Evolutionary conservation across 2,329 filamentous ascomycete genomes (phyloP), one percentile per base, ranked within the genome.

Genomic region (Alternaria sp.): DNA sequence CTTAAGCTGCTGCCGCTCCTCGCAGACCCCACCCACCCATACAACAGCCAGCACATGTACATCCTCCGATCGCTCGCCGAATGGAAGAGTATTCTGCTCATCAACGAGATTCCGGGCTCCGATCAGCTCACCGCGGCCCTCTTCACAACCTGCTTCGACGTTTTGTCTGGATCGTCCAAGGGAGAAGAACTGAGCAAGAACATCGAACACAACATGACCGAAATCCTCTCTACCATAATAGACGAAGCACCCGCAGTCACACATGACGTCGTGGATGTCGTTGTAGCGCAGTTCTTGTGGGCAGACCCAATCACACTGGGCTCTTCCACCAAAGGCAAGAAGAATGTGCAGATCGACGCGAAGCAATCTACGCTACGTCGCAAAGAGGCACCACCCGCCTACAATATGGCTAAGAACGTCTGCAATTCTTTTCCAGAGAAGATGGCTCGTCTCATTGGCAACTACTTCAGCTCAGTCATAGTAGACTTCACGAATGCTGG

Each of bases 381-480:
- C 54, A 96, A 96, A 74, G 91, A 95, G 64, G 91, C 96, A 57
- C 94, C 95, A 1, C 88, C 93, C 16, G 94, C 95, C 1, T 99
- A 99, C 81, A 91, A 95, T 74, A 96, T 98, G 91, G 94, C 95
- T 22, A 96, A 96, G 79, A 92, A 91, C 3, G 89, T 99, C 44
- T 99, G 95, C 82, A 95, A 93, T 71, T 87, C 87, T 18, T 96
- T 90, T 68, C 88, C 92, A 1, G 94, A 97, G 69, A 96, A 96
- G 79, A 97, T 99, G 94, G 90, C 93, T 1, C 90, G 93, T 63
- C 93, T 96, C 68, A 90, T 98, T 57, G 94, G 93, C 67, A 93
- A 96, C 73, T 99, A 98, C 78, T 99, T 99, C 77, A 96, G 93
- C 79, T 93, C 96, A 57, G 93, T 98, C 52, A 96, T 99, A 59